These are phyloP conservation scores for Calonectria honghensis DNA, from an alignment of 2,329 filamentous ascomycete species.

Conservation along the genomic window DNA sequence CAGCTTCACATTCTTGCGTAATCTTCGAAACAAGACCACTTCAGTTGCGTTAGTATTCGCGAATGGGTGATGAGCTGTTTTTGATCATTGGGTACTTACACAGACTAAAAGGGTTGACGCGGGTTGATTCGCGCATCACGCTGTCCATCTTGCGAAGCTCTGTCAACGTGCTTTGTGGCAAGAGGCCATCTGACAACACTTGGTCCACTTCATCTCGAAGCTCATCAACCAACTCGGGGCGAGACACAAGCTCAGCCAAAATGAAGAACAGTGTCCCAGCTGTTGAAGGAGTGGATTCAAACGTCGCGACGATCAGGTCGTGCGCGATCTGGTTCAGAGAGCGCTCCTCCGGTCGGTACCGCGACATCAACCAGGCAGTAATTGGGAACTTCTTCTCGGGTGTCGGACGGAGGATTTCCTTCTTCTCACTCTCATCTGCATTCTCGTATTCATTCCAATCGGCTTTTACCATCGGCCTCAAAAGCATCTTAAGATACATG, in stretches of 20 bases:
- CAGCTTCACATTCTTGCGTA: conserved; percentile 1
- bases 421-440: background rate
- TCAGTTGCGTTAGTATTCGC: background rate
- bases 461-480: background rate
- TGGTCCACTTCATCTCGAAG: conserved; percentile 2
- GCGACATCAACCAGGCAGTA: conserved; percentile 11
- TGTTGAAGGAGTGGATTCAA: conserved; percentile 1
- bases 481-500: background rate
- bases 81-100: background rate
- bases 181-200: background rate
- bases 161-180: conserved; percentile 5
- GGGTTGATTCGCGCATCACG: conserved; percentile 9
- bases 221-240: conserved; percentile 5
- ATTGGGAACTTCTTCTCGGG: background rate
- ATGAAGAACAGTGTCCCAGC: conserved; percentile 4
- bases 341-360: background rate
- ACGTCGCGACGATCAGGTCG: conserved; percentile 1
- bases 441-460: background rate
- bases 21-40: conserved; percentile 16
- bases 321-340: conserved; percentile 5
- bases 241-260: conserved; percentile 2
- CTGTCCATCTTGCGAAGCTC: conserved; percentile 8
- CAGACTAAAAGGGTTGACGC: conserved; percentile 1
- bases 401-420: background rate
- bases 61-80: background rate